A percentile compares a stretch with the other conserved stretches of the same genome.
phyloP scores from a whole-genome alignment of 805 yeast species.

The Candida methanosorbosa region DNA sequence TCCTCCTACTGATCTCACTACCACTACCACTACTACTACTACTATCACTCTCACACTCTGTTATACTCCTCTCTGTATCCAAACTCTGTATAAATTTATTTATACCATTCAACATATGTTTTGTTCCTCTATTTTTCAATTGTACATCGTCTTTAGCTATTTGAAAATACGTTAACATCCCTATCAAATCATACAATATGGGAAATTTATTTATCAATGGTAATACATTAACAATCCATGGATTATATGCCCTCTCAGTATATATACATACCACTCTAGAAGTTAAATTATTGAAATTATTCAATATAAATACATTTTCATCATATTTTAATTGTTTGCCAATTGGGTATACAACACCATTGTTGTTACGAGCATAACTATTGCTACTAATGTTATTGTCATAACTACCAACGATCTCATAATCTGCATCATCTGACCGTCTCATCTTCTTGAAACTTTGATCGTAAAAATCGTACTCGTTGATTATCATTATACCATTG shows the following conservation, averaged over 20 bases:
- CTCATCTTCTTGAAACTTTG: not conserved
- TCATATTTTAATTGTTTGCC: constrained; percentile 1
- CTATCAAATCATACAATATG: constrained; percentile 7
- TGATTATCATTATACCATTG: not conserved
- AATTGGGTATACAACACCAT: too few relatives aligned
- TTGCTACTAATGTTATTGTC: too few relatives aligned
- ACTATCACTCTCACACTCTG: too few relatives aligned
- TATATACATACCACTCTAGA: constrained; percentile 9
- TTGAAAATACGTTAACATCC: constrained; percentile 9
- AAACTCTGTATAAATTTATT: too few relatives aligned
- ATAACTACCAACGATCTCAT: too few relatives aligned
- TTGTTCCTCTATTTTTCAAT: constrained; percentile 5
- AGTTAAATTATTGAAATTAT: constrained; percentile 6
- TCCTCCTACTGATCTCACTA: too few relatives aligned
- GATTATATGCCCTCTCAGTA: constrained; percentile 3
- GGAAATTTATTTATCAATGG: constrained; percentile 7
- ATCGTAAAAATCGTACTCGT: not conserved
- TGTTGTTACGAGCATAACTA: too few relatives aligned
- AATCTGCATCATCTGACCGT: not conserved
- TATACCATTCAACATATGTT: constrained; percentile 7
- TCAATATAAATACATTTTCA: constrained; percentile 6
- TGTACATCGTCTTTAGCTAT: constrained; percentile 4
- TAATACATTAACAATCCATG: constrained; percentile 8
- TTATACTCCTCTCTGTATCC: too few relatives aligned
- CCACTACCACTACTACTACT: too few relatives aligned